Evolutionary conservation across 2,329 filamentous ascomycete genomes (phyloP).

Genomic region (Neopestalotiopsis clavispora): DNA sequence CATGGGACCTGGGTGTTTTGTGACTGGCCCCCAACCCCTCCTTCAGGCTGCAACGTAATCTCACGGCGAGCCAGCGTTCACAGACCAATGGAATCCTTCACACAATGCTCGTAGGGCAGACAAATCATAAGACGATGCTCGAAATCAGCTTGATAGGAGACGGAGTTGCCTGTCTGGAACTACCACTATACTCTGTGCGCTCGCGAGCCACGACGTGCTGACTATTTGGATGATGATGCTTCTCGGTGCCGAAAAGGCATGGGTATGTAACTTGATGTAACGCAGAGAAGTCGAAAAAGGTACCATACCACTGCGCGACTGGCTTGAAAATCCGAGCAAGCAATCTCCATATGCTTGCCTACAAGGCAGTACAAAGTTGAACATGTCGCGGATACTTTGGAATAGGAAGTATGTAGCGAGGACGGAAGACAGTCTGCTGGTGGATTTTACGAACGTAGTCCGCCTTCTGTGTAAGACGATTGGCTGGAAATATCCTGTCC

Average conservation of each 20-base stretch:
- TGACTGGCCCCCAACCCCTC: constrained; percentile 8
- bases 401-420: too few relatives aligned
- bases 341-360: neutral
- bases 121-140: neutral
- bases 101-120: neutral
- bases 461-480: constrained; percentile 8
- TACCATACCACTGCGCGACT: neutral
- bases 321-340: neutral
- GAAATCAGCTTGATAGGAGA: neutral
- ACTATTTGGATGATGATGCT: neutral
- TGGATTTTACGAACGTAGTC: neutral
- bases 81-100: constrained; percentile 6
- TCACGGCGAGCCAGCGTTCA: neutral
- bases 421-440: too few relatives aligned
- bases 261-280: too few relatives aligned
- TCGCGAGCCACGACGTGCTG: neutral
- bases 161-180: neutral
- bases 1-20: neutral
- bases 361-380: too few relatives aligned
- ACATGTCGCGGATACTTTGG: too few relatives aligned
- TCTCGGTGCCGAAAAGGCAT: neutral
- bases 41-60: neutral
- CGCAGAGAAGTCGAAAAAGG: constrained; percentile 3
- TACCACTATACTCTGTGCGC: neutral
- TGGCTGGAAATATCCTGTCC: neutral